Conservation (phyloP, 2,329 filamentous ascomycete genomes). For the Fusarium brachygibbosum region DNA sequence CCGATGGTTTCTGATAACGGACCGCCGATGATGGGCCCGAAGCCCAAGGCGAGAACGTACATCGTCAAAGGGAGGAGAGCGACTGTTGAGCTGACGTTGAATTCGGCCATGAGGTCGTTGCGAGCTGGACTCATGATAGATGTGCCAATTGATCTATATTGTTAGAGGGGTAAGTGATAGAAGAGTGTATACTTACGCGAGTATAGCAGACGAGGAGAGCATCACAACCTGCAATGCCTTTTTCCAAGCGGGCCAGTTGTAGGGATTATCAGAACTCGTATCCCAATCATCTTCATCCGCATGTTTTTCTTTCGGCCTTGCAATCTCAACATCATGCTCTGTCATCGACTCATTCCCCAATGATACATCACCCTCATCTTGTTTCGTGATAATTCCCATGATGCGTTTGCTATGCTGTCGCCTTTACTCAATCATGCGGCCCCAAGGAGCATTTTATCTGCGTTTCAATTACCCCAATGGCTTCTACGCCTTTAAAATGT, state of each 20-base stretch:
- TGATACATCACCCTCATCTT: conserved; percentile 3
- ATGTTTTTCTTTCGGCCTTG: conserved; percentile 16
- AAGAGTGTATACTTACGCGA: conserved; percentile 54
- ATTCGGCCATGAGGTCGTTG: conserved; percentile 62
- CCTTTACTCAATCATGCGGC: neutral
- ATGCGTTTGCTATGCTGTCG: neutral
- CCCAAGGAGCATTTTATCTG: neutral
- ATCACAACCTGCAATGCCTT: conserved; percentile 58
- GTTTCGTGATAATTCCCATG: conserved; percentile 23
- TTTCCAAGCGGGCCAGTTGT: conserved; percentile 63
- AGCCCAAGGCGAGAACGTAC: conserved; percentile 70
- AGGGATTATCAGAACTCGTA: conserved; percentile 61
- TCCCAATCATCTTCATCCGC: conserved; percentile 49
- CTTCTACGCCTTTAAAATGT: neutral
- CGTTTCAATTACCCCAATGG: neutral
- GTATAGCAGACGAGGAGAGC: conserved; percentile 57
- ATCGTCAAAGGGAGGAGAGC: conserved; percentile 71
- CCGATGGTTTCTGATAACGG: conserved; percentile 72
- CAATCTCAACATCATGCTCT: conserved; percentile 52
- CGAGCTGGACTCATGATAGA: conserved; percentile 42
- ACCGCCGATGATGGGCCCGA: conserved; percentile 71
- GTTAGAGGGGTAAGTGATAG: neutral
- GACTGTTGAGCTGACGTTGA: conserved; percentile 66
- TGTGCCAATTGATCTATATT: conserved; percentile 26
- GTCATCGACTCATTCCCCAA: conserved; percentile 29